Evolutionary conservation across 2,329 filamentous ascomycete species (phyloP).

Genomic region (Blastomyces parvus): DNA sequence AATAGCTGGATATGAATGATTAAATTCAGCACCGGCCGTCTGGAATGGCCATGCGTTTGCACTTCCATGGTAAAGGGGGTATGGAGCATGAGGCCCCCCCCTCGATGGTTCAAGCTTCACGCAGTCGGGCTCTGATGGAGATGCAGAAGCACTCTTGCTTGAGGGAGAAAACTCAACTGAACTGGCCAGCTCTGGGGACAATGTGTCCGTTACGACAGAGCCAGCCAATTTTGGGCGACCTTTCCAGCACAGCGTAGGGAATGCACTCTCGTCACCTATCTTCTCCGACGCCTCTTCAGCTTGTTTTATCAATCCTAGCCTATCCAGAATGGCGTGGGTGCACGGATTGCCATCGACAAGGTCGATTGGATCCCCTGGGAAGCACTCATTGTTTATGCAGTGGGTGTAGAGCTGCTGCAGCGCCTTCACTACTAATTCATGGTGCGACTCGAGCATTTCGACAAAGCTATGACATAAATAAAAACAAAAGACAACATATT

Average conservation of each 20-base stretch:
- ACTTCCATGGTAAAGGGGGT: not conserved
- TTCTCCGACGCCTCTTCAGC: slow-evolving; percentile 33
- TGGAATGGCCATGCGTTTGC: not conserved
- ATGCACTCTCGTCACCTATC: slow-evolving; percentile 25
- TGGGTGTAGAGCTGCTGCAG: slow-evolving; percentile 35
- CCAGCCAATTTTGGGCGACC: slow-evolving; percentile 29
- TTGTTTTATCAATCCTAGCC: slow-evolving; percentile 36
- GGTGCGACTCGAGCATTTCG: slow-evolving; percentile 38
- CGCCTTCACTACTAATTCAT: slow-evolving; percentile 35
- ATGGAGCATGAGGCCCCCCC: not conserved
- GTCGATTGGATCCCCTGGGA: slow-evolving; percentile 36
- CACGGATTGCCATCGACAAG: slow-evolving; percentile 33
- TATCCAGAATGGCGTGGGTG: slow-evolving; percentile 36
- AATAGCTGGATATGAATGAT: not conserved
- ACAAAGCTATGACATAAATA: slow-evolving; percentile 28
- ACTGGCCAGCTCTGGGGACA: slow-evolving; percentile 30
- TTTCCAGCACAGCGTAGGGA: slow-evolving; percentile 30
- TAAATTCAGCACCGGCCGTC: not conserved
- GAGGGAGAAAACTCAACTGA: slow-evolving; percentile 25
- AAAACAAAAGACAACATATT: not conserved
- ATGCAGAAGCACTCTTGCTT: slow-evolving; percentile 15
- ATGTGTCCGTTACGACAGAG: slow-evolving; percentile 30
- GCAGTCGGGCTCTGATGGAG: slow-evolving; percentile 9
- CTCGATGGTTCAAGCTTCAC: slow-evolving; percentile 8
- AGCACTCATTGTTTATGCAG: slow-evolving; percentile 35